Evolutionary conservation across 164 flowering plant species (phyloP).

Genomic region (Umbilicus rupestris): DNA sequence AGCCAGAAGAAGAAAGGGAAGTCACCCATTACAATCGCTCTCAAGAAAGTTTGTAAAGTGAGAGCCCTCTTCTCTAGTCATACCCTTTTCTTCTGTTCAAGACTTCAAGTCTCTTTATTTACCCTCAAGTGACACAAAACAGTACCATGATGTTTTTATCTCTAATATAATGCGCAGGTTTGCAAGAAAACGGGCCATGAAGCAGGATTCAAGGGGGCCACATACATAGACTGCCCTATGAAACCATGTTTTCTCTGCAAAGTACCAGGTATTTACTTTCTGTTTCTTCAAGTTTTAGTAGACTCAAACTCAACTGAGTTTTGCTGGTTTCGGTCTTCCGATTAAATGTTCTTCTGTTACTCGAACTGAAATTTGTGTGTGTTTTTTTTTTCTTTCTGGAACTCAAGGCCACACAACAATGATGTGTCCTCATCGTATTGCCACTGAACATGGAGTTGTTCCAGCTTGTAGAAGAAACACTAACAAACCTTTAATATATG

Average conservation of each 20-base stretch:
- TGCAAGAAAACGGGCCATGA: conserved; percentile 82
- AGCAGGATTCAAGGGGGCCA: conserved; percentile 91
- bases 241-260: conserved; percentile 93
- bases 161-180: conserved; percentile 55
- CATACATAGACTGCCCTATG: conserved; percentile 92
- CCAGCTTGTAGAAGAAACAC: conserved; percentile 34
- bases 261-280: conserved; percentile 52
- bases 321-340: not conserved
- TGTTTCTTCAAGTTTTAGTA: not conserved
- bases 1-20: conserved; percentile 29
- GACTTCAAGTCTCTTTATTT: not conserved
- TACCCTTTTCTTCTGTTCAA: not conserved
- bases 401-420: conserved; percentile 73
- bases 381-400: not conserved
- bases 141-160: too few species aligned
- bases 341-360: not conserved
- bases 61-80: conserved; percentile 7
- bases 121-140: too few species aligned
- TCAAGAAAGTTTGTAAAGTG: conserved; percentile 93
- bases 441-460: conserved; percentile 29
- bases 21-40: conserved; percentile 58
- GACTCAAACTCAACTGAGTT: not conserved
- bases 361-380: not conserved
- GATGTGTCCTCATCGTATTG: conserved; percentile 61
- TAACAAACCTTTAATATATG: conserved; percentile 41